Evolutionary conservation across 2,329 filamentous ascomycete genomes (phyloP), one percentile per base, ranked within the genome.

Genomic region (Ophiocordyceps polyrhachis-furcata): DNA sequence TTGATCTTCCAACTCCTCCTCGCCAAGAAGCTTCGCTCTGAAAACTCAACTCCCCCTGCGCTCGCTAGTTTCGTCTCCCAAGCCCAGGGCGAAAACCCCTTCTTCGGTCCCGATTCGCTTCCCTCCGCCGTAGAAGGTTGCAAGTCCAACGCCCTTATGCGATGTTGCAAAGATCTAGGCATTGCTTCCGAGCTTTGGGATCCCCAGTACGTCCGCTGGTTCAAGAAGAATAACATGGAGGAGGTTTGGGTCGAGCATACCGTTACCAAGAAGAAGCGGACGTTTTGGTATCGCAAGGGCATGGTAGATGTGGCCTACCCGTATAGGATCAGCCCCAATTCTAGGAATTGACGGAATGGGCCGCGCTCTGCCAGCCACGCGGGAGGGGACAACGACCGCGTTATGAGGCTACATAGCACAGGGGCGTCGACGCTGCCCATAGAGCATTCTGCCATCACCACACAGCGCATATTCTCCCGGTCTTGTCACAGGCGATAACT

Each of bases 151-250:
- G 91, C 91, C 13, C 71, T 98, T 52, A 93, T 96, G 79, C 83
- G 91, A 47, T 96, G 89, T 73, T 96, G 91, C 70, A 98, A 98
- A 68, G 91, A 98, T 62, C 67, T 98, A 29, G 91, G 91, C 32
- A 83, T 98, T 51, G 91, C 86, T 1, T 88, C 82, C 51, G 91
- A 98, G 64, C 73, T 98, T 19, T 98, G 91, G 91, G 91, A 98
- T 65, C 91, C 91, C 32, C 70, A 83, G 45, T 98, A 83, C 66
- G 86, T 96, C 51, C 76, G 83, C 54, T 75, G 74, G 53, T 98
- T 86, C 66, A 83, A 83, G 69, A 77, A 76, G 54, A 66, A 79
- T 53, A 66, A 83, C 57, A 80, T 79, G 46, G 77, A 80, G 54
- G 83, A 95, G 69, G 70, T 80, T 31, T 94, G 89, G 76, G 89